Base-by-base conservation (phyloP, 805 yeast genomes). In the Kodamaea neixiangensis region DNA sequence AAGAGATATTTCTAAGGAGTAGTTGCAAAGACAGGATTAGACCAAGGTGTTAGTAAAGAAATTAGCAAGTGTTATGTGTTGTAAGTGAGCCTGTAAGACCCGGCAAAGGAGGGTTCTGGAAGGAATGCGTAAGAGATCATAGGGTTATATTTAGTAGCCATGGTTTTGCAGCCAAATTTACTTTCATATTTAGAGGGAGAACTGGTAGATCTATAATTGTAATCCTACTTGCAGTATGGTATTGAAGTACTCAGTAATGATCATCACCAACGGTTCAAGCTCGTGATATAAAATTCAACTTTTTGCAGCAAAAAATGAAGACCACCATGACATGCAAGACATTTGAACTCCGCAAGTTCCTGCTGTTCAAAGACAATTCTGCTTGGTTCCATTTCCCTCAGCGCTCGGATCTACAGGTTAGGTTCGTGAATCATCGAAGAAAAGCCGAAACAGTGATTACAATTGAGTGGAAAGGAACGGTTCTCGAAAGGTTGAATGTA, bases 1-100 rank as follows among this genome's bases (percentile, higher is more conserved):
- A 54, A 88, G 98, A 77, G 97, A 92, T 71, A 86, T 89, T 61
- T 88, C 96, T 58, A 86, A 93, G 69, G 96, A 88, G 73, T 86
- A 82, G 40, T 37, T 35, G 19, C 21, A 20, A 31, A 14, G 22
- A 15, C 18, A 34, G 22, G 31, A 38, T 19, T 42, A 40, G 44
- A 40, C 18, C 13, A 34, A 5, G 38, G 38, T n/a, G 38, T 7
- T 25, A 25, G 31, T 25, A 10, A 25, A 25, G 3, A 7, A 25
- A 25, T 25, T 5, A 25, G 31, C 11, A 9, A 25, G 31, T 25
- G 31, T 25, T 9, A 25, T 5, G 13, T 9, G 31, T 9, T 25
- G 31, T 25, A 25, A 25, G 31, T 25, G n/a, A n/a, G n/a, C n/a
- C n/a, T n/a, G n/a, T n/a, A n/a, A n/a, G n/a, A n/a, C n/a, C n/a